Evolutionary conservation across 164 flowering plant genomes (phyloP), one percentile per base, ranked within the genome.

Genomic region (Dillenia turbinata): DNA sequence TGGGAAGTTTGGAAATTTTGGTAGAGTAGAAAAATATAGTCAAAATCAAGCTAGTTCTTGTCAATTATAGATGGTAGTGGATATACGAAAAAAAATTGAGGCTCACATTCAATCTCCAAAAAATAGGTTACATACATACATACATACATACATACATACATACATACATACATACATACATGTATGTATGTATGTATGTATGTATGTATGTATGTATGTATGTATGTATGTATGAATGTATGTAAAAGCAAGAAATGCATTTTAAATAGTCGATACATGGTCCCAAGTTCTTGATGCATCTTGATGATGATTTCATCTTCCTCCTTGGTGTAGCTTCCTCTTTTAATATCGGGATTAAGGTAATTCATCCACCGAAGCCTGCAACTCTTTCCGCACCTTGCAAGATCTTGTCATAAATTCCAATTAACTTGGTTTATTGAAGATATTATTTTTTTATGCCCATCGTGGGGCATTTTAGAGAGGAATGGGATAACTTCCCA

Each of bases 321-420:
- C 46, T 70, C 62, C 13, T 8, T 43, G 61, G 26, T 71, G 66
- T 65, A 70, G 53, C 56, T 65, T 57, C 74, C 74, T 44, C 24
- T 69, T 56, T 62, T 71, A n/a, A 66, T 33, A 17, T 54, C 47
- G 2, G 70, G 74, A 56, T 56, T 66, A 12, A 71, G 52, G 52
- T 71, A 71, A 49, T 71, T 71, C 67, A 62, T 22, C 74, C 74
- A 71, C 13, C 74, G 63, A 57, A 71, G 67, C 44, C 70, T 61
- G 53, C 74, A 71, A 53, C 74, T 71, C 59, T 71, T 71, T 11
- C 74, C 74, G 24, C 62, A 57, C 44, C 74, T 66, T 22, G 44
- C 49, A 65, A 71, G 48, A 48, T 70, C 74, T 71, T 46, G 10
- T 47, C 45, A 59, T 5, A n/a, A 51, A 52, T 10, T 15, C 54